Evolutionary conservation across 2,329 filamentous ascomycete genomes (phyloP).

Genomic region (Tolypocladium pustulatum): DNA sequence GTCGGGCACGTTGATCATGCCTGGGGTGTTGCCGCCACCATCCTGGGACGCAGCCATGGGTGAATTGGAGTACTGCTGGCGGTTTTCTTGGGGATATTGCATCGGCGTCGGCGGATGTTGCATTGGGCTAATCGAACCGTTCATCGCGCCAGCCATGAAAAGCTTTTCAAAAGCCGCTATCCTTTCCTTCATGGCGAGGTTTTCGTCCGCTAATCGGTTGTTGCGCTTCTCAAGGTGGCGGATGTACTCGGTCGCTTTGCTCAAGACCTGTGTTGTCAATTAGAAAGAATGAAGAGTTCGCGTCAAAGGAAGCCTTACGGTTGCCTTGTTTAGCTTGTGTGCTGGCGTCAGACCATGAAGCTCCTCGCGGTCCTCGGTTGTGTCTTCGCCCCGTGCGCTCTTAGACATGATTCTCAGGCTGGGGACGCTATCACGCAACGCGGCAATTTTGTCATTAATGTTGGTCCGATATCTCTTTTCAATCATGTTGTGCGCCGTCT

Average conservation of each 20-base stretch:
- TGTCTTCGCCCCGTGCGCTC: slow-evolving; percentile 55
- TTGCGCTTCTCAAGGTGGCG: slow-evolving; percentile 87
- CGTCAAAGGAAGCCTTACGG: slow-evolving; percentile 36
- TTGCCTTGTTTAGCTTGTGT: slow-evolving; percentile 97
- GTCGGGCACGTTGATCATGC: slow-evolving; percentile 56
- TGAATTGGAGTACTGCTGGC: slow-evolving; percentile 34
- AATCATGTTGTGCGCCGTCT: slow-evolving; percentile 96
- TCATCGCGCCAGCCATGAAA: slow-evolving; percentile 67
- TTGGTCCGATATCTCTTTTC: slow-evolving; percentile 96
- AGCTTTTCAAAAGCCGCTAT: slow-evolving; percentile 69
- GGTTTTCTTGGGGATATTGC: slow-evolving; percentile 32
- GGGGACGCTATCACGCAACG: slow-evolving; percentile 82
- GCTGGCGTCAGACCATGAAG: slow-evolving; percentile 66
- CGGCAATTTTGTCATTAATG: slow-evolving; percentile 93
- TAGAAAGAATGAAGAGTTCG: neutral
- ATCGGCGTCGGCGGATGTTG: slow-evolving; percentile 44
- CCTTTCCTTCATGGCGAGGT: slow-evolving; percentile 65
- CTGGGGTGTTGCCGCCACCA: slow-evolving; percentile 32
- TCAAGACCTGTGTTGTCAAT: slow-evolving; percentile 49
- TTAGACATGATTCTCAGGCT: slow-evolving; percentile 78
- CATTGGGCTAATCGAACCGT: slow-evolving; percentile 43
- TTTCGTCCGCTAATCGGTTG: slow-evolving; percentile 70
- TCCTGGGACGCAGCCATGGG: slow-evolving; percentile 29
- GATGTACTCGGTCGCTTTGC: slow-evolving; percentile 95
- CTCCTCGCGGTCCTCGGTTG: slow-evolving; percentile 67